Evolutionary conservation across 176 grass and related monocot genomes (phyloP).

Genomic region (Oryza nivara): DNA sequence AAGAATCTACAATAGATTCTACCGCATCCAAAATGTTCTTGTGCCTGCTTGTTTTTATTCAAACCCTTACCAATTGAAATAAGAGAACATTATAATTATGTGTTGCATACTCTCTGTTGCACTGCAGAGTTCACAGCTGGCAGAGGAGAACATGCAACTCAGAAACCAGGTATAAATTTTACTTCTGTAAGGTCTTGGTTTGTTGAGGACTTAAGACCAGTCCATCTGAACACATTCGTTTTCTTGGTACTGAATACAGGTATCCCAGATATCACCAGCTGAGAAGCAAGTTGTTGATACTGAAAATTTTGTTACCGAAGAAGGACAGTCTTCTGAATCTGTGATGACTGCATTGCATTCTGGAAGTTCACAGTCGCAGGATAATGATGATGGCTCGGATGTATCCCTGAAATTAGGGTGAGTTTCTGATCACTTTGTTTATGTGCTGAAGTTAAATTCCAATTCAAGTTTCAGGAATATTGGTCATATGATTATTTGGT

Average conservation of each 20-base stretch:
- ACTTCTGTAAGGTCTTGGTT: slow-evolving; percentile 20
- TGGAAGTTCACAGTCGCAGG: slow-evolving; percentile 75
- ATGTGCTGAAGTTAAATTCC: background rate
- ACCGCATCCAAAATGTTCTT: background rate
- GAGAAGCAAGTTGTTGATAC: slow-evolving; percentile 55
- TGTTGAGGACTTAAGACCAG: slow-evolving; percentile 5
- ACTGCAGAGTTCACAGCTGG: slow-evolving; percentile 58
- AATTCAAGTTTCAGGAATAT: background rate
- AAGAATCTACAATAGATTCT: background rate
- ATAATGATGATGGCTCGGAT: slow-evolving; percentile 89
- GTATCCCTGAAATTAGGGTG: slow-evolving; percentile 87
- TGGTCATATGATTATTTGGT: slow-evolving; percentile 12
- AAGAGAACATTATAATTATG: slow-evolving; percentile 26
- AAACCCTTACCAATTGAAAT: slow-evolving; percentile 2
- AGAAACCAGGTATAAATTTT: slow-evolving; percentile 61
- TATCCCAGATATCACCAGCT: slow-evolving; percentile 52
- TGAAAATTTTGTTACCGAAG: slow-evolving; percentile 75
- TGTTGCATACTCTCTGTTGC: slow-evolving; percentile 30
- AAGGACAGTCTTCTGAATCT: slow-evolving; percentile 97
- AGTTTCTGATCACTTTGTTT: slow-evolving; percentile 22
- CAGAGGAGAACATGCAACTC: slow-evolving; percentile 82
- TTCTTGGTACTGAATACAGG: slow-evolving; percentile 43
- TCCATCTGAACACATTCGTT: slow-evolving; percentile 1
- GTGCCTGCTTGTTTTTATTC: too few species aligned
- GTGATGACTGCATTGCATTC: slow-evolving; percentile 83